Percentiles rank a stretch among this genome's conserved stretches.
Conservation (phyloP, 805 yeast genomes). For the Candida ipomoeae region DNA sequence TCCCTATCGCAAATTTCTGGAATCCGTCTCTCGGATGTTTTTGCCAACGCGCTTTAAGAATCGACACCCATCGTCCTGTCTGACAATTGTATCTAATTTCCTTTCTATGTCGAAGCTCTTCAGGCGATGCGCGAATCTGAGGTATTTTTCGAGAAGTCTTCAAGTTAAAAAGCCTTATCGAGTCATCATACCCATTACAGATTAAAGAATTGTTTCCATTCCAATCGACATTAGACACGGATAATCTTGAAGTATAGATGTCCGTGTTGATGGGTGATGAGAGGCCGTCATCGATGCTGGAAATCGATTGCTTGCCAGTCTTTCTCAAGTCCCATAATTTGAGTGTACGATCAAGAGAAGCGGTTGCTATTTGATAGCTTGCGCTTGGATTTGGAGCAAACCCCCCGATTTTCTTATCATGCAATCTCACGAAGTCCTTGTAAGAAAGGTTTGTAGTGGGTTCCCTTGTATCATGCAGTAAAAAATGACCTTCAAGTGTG, state of each 20-base stretch:
- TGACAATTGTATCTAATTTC: constrained; percentile 83
- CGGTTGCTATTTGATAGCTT: constrained; percentile 70
- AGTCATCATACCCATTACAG: constrained; percentile 77
- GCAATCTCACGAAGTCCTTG: constrained; percentile 50
- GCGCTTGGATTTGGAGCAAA: constrained; percentile 72
- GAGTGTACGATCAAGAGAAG: constrained; percentile 81
- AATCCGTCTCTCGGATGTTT: constrained; percentile 60
- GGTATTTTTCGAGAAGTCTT: neutral
- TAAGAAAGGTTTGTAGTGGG: constrained; percentile 25
- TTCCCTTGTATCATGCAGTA: constrained; percentile 64
- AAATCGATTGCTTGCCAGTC: constrained; percentile 20
- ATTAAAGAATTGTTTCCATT: constrained; percentile 64
- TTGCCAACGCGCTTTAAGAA: constrained; percentile 87
- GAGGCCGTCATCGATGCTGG: constrained; percentile 10
- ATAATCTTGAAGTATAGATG: constrained; percentile 65
- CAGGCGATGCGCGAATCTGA: neutral
- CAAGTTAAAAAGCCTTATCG: constrained; percentile 11
- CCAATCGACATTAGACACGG: constrained; percentile 86
- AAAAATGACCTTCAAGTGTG: constrained; percentile 77
- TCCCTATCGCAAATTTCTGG: constrained; percentile 86
- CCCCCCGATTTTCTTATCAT: constrained; percentile 91
- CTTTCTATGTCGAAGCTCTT: neutral
- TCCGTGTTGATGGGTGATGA: constrained; percentile 52
- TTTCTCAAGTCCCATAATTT: constrained; percentile 84
- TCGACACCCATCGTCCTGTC: constrained; percentile 96